phyloP scores from a whole-genome alignment of 2,329 filamentous ascomycete genomes.

The Pestalotiopsis sp. region DNA sequence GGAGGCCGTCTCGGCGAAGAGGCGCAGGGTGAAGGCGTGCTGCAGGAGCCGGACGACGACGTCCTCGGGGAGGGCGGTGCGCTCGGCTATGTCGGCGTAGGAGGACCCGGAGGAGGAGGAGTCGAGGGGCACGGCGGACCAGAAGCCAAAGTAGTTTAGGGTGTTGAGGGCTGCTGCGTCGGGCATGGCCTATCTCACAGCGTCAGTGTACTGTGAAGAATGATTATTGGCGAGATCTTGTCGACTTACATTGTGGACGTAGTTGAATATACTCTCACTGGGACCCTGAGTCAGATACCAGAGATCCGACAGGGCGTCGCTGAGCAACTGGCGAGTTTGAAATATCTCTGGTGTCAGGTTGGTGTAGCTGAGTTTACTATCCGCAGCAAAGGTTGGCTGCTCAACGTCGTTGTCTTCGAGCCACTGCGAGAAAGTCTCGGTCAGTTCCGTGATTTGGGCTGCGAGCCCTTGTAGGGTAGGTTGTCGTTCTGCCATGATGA shows the following conservation, averaged over 20 bases:
- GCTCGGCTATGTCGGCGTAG: constrained; percentile 40
- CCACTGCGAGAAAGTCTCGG: constrained; percentile 41
- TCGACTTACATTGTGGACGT: constrained; percentile 38
- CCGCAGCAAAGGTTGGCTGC: constrained; percentile 43
- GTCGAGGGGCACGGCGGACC: constrained; percentile 49
- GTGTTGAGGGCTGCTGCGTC: constrained; percentile 47
- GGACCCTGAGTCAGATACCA: not conserved
- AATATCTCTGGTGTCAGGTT: constrained; percentile 43
- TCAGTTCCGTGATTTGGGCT: constrained; percentile 45
- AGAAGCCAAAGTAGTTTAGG: constrained; percentile 55
- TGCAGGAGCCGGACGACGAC: constrained; percentile 42
- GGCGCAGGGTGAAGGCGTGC: constrained; percentile 39
- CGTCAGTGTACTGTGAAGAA: no score
- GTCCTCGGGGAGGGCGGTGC: constrained; percentile 38
- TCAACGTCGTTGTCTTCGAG: constrained; percentile 44
- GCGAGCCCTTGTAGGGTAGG: constrained; percentile 44
- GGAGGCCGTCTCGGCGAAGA: constrained; percentile 35
- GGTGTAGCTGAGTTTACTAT: constrained; percentile 44
- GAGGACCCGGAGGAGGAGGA: constrained; percentile 39
- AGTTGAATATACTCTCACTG: constrained; percentile 41
- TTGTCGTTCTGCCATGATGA: constrained; percentile 31
- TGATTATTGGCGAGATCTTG: not conserved
- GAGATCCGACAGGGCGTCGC: constrained; percentile 48
- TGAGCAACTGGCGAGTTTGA: constrained; percentile 43
- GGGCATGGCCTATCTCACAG: constrained; percentile 38